Percentiles rank a stretch among this genome's conserved stretches.
Conservation (phyloP, 1,139 yeast species). For the Candida tropicalis region DNA sequence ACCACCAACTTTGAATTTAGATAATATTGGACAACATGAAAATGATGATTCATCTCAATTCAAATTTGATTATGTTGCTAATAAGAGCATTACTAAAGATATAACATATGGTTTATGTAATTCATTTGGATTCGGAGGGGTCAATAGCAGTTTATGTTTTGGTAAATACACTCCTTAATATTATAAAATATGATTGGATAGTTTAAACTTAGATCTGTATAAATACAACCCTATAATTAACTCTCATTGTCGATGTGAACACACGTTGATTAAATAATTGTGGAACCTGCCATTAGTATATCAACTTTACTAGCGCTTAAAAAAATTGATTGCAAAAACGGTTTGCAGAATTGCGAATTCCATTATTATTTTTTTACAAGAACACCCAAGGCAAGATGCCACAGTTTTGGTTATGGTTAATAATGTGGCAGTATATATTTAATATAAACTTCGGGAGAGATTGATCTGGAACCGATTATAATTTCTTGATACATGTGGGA, state of each 20-base stretch:
- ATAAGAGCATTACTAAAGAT: conserved; percentile 38
- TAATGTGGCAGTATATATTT: not conserved
- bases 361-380: no score
- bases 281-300: conserved; percentile 10
- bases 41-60: conserved; percentile 46
- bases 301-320: not conserved
- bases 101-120: conserved; percentile 73
- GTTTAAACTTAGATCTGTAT: no score
- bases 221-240: no score
- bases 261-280: conserved; percentile 6
- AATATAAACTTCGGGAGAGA: not conserved
- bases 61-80: conserved; percentile 63
- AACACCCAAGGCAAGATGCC: conserved; percentile 6
- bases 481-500: no score
- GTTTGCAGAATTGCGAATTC: not conserved
- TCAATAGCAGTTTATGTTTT: conserved; percentile 66
- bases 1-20: conserved; percentile 84
- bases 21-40: conserved; percentile 49
- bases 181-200: not conserved
- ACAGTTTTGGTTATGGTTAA: not conserved
- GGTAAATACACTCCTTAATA: conserved; percentile 17
- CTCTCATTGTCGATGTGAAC: no score
- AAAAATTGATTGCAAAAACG: not conserved
- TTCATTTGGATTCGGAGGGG: conserved; percentile 98
- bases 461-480: not conserved